Conservation (phyloP, 192 early-diverging fungal genomes). For the Thoreauomyces humboldtii region DNA sequence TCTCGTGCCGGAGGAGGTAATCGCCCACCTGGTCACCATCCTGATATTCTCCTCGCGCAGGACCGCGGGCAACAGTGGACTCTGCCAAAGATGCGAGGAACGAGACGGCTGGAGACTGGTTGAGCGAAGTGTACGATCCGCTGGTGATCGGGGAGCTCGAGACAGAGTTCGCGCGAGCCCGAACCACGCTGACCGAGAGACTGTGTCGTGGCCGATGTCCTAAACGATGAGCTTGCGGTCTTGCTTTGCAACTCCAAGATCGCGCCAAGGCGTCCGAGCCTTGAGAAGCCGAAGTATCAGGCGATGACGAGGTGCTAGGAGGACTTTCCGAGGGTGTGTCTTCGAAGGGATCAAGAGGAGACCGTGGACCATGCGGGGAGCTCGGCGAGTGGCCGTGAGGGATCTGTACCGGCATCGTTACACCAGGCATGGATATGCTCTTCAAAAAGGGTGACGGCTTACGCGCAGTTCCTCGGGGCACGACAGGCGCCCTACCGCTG, state of each 20-base stretch:
- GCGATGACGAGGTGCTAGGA: constrained; percentile 3
- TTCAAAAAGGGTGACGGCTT: neutral
- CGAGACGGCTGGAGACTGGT: constrained; percentile 23
- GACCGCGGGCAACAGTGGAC: neutral
- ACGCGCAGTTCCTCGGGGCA: neutral
- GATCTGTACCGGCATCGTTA: constrained; percentile 9
- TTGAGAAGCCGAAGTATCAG: neutral
- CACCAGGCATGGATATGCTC: neutral
- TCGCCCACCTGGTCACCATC: constrained; percentile 74
- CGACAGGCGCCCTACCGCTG: neutral
- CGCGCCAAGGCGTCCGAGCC: neutral
- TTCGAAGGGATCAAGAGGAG: neutral
- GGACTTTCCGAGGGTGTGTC: constrained; percentile 3
- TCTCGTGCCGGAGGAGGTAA: constrained; percentile 63
- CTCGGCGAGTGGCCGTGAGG: constrained; percentile 8
- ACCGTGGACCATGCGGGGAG: neutral
- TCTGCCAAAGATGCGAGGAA: constrained; percentile 27
- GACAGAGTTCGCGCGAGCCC: constrained; percentile 16
- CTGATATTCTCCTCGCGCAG: constrained; percentile 41
- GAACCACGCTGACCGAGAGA: constrained; percentile 27
- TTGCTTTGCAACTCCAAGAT: neutral
- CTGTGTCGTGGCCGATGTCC: constrained; percentile 22
- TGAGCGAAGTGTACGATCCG: constrained; percentile 27
- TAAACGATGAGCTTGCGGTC: neutral
- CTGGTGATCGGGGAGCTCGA: constrained; percentile 26